Base-by-base conservation (phyloP, 106 monocot genomes). In the Gastrodia elata region DNA sequence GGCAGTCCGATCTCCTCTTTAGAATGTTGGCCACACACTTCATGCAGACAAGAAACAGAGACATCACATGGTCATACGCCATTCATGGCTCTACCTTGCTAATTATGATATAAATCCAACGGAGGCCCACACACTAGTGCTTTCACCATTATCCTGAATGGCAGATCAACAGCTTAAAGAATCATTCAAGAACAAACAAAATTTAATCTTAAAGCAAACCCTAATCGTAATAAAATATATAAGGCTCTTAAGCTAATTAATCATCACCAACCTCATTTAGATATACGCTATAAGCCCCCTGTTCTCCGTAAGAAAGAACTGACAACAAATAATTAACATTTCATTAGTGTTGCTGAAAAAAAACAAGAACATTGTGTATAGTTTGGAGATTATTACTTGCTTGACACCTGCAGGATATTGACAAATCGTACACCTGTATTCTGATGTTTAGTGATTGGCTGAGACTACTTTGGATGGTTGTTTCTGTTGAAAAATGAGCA, bases 61-160 rank as follows among this genome's bases (percentile, higher is more conserved):
- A 38, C 68, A 68, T 22, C 36, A 37, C 67, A 67, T 68, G 65
- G 38, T n/a, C 38, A 68, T 39, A 68, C 2, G 39, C 33, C 39
- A 38, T 38, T 39, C 11, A 0, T 13, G 28, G 28, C 52, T 32
- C 11, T 61, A 61, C 30, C 61, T 32, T 67, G 26, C 33, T 15
- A 67, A 34, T 35, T 67, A 37, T 18, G 18, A 35, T 16, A 16
- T 20, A n/a, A 34, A 36, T 37, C 26, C 26, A 30, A 9, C 34
- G 5, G 33, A 6, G n/a, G 30, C 67, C 36, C 16, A 30, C 33
- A 67, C 33, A 67, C 35, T 67, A 64, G 22, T 58, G 33, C 2
- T 32, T 33, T 15, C 10, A 64, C 11, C 30, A 64, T 25, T 24
- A 33, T 33, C 2, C 33, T 28, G 64, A 64, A 64, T 32, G 33